Base-by-base conservation (phyloP, 2,329 filamentous ascomycete genomes). In the Penicillium sp. region DNA sequence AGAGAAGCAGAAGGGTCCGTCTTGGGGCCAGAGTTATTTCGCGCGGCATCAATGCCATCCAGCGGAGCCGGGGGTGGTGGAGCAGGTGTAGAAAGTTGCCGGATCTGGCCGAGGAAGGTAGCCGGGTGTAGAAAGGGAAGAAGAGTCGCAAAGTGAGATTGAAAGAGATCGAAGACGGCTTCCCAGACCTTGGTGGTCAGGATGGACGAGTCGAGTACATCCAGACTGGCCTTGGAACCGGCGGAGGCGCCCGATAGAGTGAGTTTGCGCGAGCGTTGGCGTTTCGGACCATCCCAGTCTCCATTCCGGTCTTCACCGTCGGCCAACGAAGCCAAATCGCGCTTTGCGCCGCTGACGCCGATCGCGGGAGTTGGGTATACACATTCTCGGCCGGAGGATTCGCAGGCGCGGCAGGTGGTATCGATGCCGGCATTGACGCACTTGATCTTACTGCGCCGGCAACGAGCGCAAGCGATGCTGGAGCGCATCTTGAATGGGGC, bases 381-480 rank as follows among this genome's bases (percentile, higher is more conserved):
- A 69, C 91, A 94, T 55, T 90, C 83, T 68, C 89, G 83, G 40
- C 87, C 85, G 47, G 84, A 84, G 55, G 86, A 86, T 68, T 88
- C 83, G 70, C 91, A 95, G 11, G 86, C 86, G 58, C 89, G 85
- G 76, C 91, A 95, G 14, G 84, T 85, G 14, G 85, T 87, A 58
- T 83, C 83, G 53, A 87, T 83, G 56, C 89, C 89, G 62, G 84
- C 83, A 74, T 94, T 94, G 72, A 91, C 86, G 76, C 91, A 95
- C 75, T 93, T 93, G 70, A 93, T 90, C 75, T 94, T 95, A 70
- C 89, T 91, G 65, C 85, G 85, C 54, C 90, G 83, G 70, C 90
- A 93, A 59, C 85, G 82, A 57, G 84, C 79, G 73, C 90, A 94
- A 44, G 90, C 90, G 68, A 93, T 91, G 67, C 87, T 90, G 43